Conservation (phyloP, 2,329 filamentous ascomycete genomes). For the Aspergillus viridinutans region DNA sequence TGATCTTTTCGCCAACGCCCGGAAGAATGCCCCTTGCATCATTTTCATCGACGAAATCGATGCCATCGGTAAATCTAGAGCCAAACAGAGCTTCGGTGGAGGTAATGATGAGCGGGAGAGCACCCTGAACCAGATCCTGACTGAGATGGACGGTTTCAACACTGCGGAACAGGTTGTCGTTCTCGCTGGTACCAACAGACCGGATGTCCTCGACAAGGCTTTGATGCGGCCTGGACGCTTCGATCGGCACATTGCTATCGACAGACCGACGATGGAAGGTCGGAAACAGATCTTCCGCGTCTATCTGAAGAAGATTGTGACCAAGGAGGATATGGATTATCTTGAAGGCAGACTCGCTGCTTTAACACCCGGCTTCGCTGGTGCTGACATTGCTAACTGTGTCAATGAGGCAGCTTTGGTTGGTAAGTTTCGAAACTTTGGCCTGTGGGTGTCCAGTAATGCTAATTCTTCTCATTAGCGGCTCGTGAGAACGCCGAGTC, state of each 20-base stretch:
- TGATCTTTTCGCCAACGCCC: constrained; percentile 88
- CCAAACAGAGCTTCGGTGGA: constrained; percentile 76
- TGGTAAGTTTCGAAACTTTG: constrained; percentile 55
- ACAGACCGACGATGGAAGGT: constrained; percentile 93
- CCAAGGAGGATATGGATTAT: constrained; percentile 81
- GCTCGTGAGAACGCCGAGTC: constrained; percentile 75
- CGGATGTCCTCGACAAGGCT: constrained; percentile 90
- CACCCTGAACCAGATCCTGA: constrained; percentile 96
- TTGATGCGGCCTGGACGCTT: constrained; percentile 96
- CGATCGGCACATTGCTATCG: constrained; percentile 92
- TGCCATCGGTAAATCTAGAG: constrained; percentile 86
- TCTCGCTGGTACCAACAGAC: constrained; percentile 91
- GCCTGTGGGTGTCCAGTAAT: constrained; percentile 36
- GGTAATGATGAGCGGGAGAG: constrained; percentile 97
- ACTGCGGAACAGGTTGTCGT: constrained; percentile 95
- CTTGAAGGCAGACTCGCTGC: constrained; percentile 85
- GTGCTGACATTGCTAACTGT: constrained; percentile 97
- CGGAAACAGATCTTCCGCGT: constrained; percentile 95
- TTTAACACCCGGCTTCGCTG: constrained; percentile 91
- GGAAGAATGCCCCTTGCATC: constrained; percentile 96
- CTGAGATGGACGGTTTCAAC: constrained; percentile 99
- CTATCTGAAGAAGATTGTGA: constrained; percentile 91
- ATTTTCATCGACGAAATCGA: constrained; percentile 99
- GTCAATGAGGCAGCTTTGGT: constrained; percentile 96
- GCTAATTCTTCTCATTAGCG: constrained; percentile 49